Conservation (phyloP, 345 rosid species). For the Hibiscus tridactylites region DNA sequence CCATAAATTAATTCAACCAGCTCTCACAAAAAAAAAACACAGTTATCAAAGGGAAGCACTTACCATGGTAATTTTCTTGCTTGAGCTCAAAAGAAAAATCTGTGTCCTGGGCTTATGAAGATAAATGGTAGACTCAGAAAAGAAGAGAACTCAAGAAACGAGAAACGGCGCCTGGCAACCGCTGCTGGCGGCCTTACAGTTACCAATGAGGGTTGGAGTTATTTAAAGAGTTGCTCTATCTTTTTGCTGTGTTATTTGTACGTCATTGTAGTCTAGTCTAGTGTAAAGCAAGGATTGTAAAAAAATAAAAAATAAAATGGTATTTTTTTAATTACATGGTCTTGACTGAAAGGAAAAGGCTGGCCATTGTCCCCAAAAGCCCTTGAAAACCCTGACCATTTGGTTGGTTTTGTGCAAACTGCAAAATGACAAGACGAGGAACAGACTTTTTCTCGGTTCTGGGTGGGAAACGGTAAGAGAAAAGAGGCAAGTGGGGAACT, state of each 20-base stretch:
- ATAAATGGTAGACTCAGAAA: too few species aligned
- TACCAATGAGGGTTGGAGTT: slow-evolving; percentile 28
- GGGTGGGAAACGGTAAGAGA: slow-evolving; percentile 8
- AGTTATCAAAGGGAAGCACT: background rate
- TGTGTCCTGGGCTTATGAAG: slow-evolving; percentile 8
- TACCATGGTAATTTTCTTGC: slow-evolving; percentile 25
- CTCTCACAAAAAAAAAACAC: background rate
- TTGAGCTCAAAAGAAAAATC: slow-evolving; percentile 14
- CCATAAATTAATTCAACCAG: background rate
- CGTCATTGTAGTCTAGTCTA: background rate
- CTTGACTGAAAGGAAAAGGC: too few species aligned
- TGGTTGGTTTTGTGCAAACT: slow-evolving; percentile 7
- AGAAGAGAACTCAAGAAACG: slow-evolving; percentile 20
- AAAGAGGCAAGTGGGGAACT: too few species aligned
- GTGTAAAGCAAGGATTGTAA: background rate
- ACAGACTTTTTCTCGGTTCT: slow-evolving; percentile 29
- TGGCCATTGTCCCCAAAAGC: too few species aligned
- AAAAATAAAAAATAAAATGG: too few species aligned
- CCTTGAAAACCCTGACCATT: too few species aligned
- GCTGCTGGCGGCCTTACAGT: slow-evolving; percentile 29
- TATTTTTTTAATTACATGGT: too few species aligned
- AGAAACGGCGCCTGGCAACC: slow-evolving; percentile 60
- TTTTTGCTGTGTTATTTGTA: slow-evolving; percentile 5
- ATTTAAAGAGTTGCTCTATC: slow-evolving; percentile 17
- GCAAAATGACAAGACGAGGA: slow-evolving; percentile 60